phyloP scores from a whole-genome alignment of 345 rosid genomes.

The Brassica nigra region DNA sequence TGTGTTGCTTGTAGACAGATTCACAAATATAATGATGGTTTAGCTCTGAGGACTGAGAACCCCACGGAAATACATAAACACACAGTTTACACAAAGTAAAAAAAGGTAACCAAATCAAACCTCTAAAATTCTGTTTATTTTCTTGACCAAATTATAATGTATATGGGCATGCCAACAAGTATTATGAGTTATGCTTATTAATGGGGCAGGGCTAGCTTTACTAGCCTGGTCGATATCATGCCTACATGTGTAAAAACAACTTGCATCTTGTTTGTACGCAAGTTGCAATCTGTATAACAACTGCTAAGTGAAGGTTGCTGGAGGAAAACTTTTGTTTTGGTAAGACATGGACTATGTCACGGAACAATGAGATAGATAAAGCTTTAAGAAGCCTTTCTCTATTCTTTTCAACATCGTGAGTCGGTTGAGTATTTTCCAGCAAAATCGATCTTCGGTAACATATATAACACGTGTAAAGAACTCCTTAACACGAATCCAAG shows the following conservation, averaged over 20 bases:
- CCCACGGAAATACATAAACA: no score
- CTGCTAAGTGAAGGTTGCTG: no score
- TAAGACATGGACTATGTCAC: background rate
- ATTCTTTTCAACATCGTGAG: background rate
- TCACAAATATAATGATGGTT: no score
- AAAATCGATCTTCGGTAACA: background rate
- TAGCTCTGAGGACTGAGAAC: no score
- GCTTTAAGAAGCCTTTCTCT: background rate
- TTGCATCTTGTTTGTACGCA: background rate
- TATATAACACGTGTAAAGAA: conserved; percentile 32
- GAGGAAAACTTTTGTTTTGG: background rate
- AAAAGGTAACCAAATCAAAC: no score
- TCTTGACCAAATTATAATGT: background rate
- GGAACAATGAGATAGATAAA: background rate
- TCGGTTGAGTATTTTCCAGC: conserved; percentile 24
- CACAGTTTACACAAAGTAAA: no score
- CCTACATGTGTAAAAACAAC: background rate
- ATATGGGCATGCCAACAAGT: background rate
- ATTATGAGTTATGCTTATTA: background rate
- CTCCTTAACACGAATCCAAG: conserved; percentile 31
- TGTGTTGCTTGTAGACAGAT: no score
- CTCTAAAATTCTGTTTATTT: no score
- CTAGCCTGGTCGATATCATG: background rate
- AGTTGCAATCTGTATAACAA: no score
- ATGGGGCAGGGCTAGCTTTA: background rate